Conservation (phyloP, 106 monocot species). For the Agapanthus africanus region DNA sequence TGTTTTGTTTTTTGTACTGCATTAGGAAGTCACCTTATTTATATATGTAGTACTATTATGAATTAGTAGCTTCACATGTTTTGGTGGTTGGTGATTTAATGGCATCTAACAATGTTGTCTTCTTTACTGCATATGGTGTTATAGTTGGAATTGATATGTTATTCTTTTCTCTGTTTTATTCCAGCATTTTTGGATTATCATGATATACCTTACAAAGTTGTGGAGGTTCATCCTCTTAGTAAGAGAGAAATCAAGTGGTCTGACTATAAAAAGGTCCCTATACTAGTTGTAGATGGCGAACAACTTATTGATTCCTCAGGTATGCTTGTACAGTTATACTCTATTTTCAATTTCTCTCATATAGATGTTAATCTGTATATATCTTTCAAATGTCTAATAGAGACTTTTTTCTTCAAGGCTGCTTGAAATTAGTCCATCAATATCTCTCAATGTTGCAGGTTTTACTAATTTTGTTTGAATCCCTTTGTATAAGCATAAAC, state of each 20-base stretch:
- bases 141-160: neutral
- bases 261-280: slow-evolving; percentile 94
- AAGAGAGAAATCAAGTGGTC: slow-evolving; percentile 99
- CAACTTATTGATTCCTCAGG: slow-evolving; percentile 91
- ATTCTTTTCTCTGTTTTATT: neutral
- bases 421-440: neutral
- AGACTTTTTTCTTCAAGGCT: neutral
- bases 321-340: slow-evolving; percentile 16
- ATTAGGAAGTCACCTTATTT: too few relatives aligned
- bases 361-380: neutral
- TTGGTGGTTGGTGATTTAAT: neutral
- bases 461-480: neutral
- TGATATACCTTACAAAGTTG: slow-evolving; percentile 90
- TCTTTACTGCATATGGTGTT: neutral
- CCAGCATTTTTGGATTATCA: slow-evolving; percentile 91
- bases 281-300: slow-evolving; percentile 85
- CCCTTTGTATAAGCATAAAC: neutral
- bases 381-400: neutral
- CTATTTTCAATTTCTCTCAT: slow-evolving; percentile 4
- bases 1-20: too few relatives aligned
- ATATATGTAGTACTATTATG: too few relatives aligned
- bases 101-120: neutral
- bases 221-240: slow-evolving; percentile 90
- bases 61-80: neutral
- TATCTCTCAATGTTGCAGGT: neutral